A percentile compares a stretch with the other conserved stretches of the same genome.
Evolutionary conservation across 1,284 basidiomycete genomes (phyloP).

Genomic region (Puccinia horiana): DNA sequence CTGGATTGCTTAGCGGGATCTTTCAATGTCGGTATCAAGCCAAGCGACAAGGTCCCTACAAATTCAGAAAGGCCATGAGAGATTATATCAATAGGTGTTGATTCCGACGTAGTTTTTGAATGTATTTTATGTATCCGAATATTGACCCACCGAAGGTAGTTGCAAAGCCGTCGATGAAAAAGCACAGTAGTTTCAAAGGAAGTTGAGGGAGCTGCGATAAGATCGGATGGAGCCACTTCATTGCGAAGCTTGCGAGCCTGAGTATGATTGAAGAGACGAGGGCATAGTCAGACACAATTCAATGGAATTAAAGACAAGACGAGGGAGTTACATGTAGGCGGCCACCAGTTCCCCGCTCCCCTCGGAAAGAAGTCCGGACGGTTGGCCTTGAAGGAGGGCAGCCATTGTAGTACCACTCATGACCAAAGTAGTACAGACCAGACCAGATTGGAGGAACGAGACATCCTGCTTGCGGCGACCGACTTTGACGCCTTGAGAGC

Average conservation of each 20-base stretch:
- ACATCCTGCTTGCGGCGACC: constrained; percentile 2
- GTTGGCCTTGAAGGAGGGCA: constrained; percentile 40
- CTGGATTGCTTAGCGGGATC: constrained; percentile 1
- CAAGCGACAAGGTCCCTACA: constrained; percentile 38
- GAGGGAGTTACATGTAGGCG: constrained; percentile 30
- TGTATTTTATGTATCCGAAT: not conserved
- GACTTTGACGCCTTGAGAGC: constrained; percentile 27
- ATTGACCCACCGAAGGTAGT: constrained; percentile 37
- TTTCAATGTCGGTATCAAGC: constrained; percentile 32
- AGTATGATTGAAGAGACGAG: not conserved
- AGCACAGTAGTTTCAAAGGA: constrained; percentile 29
- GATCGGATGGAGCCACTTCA: constrained; percentile 47
- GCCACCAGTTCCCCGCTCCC: constrained; percentile 29
- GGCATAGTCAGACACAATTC: not conserved
- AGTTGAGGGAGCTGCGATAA: constrained; percentile 18
- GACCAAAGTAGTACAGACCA: constrained; percentile 41
- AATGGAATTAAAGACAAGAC: not conserved
- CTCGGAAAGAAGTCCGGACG: constrained; percentile 11
- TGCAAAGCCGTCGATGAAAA: constrained; percentile 44
- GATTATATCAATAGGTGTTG: not conserved
- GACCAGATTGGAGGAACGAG: constrained; percentile 31
- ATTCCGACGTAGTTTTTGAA: not conserved
- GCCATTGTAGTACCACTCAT: constrained; percentile 44
- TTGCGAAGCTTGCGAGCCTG: constrained; percentile 23
- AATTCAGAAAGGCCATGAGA: not conserved